Conservation (phyloP, 139 green algal species). For the Chlorella sp. region DNA sequence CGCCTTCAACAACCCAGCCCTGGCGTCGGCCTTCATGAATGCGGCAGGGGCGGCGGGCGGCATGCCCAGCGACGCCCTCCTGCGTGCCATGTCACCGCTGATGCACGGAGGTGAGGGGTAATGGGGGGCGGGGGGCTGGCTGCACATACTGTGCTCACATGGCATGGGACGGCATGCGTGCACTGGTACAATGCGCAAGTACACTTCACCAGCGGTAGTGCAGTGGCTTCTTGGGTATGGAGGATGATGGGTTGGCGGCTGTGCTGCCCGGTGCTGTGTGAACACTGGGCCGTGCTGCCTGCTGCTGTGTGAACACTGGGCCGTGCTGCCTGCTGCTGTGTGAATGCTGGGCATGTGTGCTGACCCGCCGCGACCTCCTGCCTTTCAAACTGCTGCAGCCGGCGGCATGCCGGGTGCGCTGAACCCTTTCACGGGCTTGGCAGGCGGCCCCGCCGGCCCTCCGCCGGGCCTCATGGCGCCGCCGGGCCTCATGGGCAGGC, state of each 20-base stretch:
- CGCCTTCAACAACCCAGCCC: constrained; percentile 11
- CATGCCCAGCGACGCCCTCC: neutral
- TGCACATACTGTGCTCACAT: no score
- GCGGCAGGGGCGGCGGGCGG: neutral
- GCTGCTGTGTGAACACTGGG: no score
- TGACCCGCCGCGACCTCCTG: neutral
- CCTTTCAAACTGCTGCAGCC: neutral
- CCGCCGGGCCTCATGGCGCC: neutral
- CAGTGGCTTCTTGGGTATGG: neutral
- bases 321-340: no score
- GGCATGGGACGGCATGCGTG: no score
- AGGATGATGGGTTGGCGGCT: no score
- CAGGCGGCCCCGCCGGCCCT: neutral
- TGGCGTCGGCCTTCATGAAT: constrained; percentile 11
- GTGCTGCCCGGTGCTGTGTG: no score
- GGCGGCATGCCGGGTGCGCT: neutral
- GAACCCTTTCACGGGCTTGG: neutral
- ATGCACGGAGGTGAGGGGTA: neutral
- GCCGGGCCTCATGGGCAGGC: neutral
- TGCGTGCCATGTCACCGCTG: constrained; percentile 21
- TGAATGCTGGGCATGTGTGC: no score
- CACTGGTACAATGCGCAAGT: no score
- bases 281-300: no score
- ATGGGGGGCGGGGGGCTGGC: neutral
- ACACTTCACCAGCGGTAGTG: no score